A percentile compares a stretch with the other conserved stretches of the same genome.
phyloP scores from a whole-genome alignment of 345 rosid genomes.

The Camelina hispida region DNA sequence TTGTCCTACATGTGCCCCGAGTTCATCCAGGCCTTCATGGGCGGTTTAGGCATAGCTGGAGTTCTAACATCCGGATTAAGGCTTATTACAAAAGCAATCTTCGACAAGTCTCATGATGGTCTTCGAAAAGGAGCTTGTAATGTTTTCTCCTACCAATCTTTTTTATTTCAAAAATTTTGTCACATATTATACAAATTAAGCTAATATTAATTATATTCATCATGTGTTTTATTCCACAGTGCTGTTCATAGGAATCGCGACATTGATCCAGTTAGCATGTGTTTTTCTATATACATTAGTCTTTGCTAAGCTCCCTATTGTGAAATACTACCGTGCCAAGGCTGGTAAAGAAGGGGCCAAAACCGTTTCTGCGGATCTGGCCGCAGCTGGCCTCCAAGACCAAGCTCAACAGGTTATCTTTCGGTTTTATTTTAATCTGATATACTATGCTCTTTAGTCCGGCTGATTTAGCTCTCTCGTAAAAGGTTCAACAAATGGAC shows the following conservation, averaged over 20 bases:
- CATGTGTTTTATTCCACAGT: constrained; percentile 46
- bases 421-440: not conserved
- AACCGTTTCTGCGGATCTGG: constrained; percentile 78
- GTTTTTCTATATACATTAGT: constrained; percentile 61
- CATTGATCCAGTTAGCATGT: constrained; percentile 69
- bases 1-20: constrained; percentile 73
- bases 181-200: not conserved
- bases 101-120: constrained; percentile 62
- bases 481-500: constrained; percentile 46
- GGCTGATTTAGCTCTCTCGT: constrained; percentile 2
- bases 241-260: constrained; percentile 63
- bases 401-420: constrained; percentile 40
- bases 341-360: constrained; percentile 91
- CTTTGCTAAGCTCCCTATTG: constrained; percentile 77
- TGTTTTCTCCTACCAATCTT: constrained; percentile 26
- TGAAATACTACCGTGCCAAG: constrained; percentile 78
- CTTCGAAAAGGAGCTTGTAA: constrained; percentile 88
- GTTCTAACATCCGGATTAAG: constrained; percentile 69
- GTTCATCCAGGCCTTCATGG: constrained; percentile 74
- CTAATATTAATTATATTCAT: not conserved
- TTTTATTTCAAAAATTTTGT: not conserved
- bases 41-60: constrained; percentile 80
- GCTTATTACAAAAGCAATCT: constrained; percentile 76
- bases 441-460: not conserved
- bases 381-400: constrained; percentile 71